Base-by-base conservation (phyloP, 108 stramenopile species). In the Skeletonema marinoi region DNA sequence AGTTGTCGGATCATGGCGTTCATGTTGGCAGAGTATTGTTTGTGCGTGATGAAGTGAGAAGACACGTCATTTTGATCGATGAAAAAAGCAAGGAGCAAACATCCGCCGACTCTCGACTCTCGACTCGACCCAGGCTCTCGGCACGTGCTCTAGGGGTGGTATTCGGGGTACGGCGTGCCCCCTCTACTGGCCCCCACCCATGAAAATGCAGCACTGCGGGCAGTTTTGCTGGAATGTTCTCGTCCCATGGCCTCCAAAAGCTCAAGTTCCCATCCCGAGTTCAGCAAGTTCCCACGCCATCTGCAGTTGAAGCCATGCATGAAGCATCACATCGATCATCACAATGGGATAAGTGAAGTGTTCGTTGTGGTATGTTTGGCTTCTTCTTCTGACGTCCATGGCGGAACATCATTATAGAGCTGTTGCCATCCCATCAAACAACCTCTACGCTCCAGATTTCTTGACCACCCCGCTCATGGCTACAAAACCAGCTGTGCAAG, bases 401-500 rank as follows among this genome's bases (percentile, higher is more conserved):
- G 25, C 21, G 25, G 54, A 56, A 56, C 54, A 56, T 25, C 25
- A 56, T 7, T 6, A 29, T 3, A 46, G 44, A 46, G 44, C 44
- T 46, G 44, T 16, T 46, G 11, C 3, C 44, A 46, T 46, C 16
- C 44, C 44, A n/a, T 46, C 44, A 16, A 46, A 46, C 44, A 46
- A 46, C 16, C 44, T 46, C 44, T n/a, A n/a, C 16, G 0, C 16
- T 46, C 16, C 44, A n/a, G 44, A 16, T 16, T n/a, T 46, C 41
- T 42, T 12, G 41, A 42, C 68, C 29, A 44, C 21, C 21, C 39
- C 30, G 25, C 36, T 32, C 46, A 35, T 35, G 66, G 65, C 78
- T 12, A 65, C 69, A 11, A 66, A 67, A 56, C 70, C 77, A 17
- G 82, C 82, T 7, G 41, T 74, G 42, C 82, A 78, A 71, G 65